Percentiles rank a stretch among this genome's conserved stretches.
Conservation (phyloP, 768 basidiomycete species). For the Phallus indusiatus region DNA sequence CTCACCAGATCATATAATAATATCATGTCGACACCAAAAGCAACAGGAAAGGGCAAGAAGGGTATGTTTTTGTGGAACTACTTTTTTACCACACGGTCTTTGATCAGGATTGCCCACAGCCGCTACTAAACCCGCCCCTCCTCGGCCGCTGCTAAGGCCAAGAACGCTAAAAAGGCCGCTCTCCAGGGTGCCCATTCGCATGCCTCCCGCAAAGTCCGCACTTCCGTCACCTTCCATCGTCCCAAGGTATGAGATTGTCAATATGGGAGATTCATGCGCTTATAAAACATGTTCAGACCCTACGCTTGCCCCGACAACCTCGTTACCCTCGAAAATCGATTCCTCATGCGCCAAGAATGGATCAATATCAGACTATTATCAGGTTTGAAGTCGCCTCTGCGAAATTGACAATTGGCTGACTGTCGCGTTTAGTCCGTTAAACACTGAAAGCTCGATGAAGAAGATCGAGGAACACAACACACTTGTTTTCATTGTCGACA, state of each 20-base stretch:
- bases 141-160: constrained; percentile 55
- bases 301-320: constrained; percentile 72
- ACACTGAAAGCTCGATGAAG: constrained; percentile 98
- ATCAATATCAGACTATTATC: constrained; percentile 90
- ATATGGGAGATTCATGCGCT: background rate
- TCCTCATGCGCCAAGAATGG: constrained; percentile 89
- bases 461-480: constrained; percentile 99
- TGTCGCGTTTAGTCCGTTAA: constrained; percentile 54
- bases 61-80: background rate
- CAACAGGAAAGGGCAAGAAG: constrained; percentile 10
- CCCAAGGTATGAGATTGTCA: constrained; percentile 42
- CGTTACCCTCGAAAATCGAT: constrained; percentile 95
- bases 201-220: constrained; percentile 70
- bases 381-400: constrained; percentile 33
- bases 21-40: constrained; percentile 10
- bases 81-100: background rate
- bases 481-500: constrained; percentile 93
- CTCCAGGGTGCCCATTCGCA: constrained; percentile 78
- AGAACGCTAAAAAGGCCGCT: constrained; percentile 93
- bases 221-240: constrained; percentile 87
- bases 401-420: background rate
- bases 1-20: background rate
- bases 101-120: background rate
- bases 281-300: constrained; percentile 35
- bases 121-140: constrained; percentile 17